A percentile compares a stretch with the other conserved stretches of the same genome.
phyloP scores from a whole-genome alignment of 2,329 filamentous ascomycete genomes.

The Catunica adiposa region DNA sequence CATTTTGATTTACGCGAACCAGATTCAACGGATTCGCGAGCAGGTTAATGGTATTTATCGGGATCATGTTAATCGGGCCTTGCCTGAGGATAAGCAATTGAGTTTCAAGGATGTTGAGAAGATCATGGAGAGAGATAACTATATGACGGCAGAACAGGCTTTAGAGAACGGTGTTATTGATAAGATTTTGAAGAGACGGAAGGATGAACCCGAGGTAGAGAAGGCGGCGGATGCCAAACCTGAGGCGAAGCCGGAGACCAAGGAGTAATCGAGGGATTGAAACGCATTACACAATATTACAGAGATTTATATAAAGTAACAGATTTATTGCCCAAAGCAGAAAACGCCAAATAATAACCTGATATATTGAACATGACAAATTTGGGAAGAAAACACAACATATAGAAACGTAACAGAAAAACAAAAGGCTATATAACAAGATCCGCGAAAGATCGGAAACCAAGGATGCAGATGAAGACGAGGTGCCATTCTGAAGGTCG shows the following conservation, averaged over 20 bases:
- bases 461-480: neutral
- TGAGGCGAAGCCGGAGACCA: neutral
- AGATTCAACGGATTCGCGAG: slow-evolving; percentile 73
- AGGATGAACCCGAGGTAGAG: neutral
- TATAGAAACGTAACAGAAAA: neutral
- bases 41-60: slow-evolving; percentile 85
- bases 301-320: neutral
- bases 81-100: slow-evolving; percentile 58
- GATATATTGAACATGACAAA: slow-evolving; percentile 1
- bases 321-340: neutral
- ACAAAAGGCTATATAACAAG: neutral
- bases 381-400: neutral
- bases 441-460: neutral
- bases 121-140: slow-evolving; percentile 94
- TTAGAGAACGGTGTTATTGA: slow-evolving; percentile 83
- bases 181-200: slow-evolving; percentile 44
- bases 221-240: neutral
- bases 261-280: neutral
- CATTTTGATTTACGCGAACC: slow-evolving; percentile 92
- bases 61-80: slow-evolving; percentile 62
- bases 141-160: slow-evolving; percentile 77
- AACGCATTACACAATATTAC: neutral
- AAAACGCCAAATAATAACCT: slow-evolving; percentile 4
- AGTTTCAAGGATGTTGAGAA: slow-evolving; percentile 66
- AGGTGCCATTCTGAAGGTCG: no score